Percentiles rank a stretch among this genome's conserved stretches.
Evolutionary conservation across 306 rosid species (phyloP).

Genomic region (Trifolium fragiferum): DNA sequence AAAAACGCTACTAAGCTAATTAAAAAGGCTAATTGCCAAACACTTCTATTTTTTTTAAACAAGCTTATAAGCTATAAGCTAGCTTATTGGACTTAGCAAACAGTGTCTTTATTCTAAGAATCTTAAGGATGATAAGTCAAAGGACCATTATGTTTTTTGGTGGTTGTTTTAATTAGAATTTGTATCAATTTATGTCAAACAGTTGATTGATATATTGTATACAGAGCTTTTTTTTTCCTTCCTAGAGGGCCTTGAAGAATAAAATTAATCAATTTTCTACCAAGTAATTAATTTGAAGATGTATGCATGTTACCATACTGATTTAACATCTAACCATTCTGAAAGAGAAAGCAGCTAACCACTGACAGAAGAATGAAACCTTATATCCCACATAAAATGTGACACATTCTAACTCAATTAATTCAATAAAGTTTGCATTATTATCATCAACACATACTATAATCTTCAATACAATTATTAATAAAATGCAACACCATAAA

Average conservation of each 20-base stretch:
- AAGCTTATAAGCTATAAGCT: too few relatives aligned
- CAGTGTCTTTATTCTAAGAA: too few relatives aligned
- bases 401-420: neutral
- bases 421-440: conserved; percentile 9
- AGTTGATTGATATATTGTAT: too few relatives aligned
- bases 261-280: conserved; percentile 15
- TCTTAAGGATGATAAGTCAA: too few relatives aligned
- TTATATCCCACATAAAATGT: conserved; percentile 13
- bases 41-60: too few relatives aligned
- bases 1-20: too few relatives aligned
- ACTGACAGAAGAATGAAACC: conserved; percentile 14
- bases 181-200: too few relatives aligned
- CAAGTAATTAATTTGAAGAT: neutral
- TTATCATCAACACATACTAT: neutral
- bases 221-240: neutral
- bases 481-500: conserved; percentile 20
- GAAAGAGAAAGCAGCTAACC: conserved; percentile 29
- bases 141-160: too few relatives aligned
- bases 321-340: conserved; percentile 33
- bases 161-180: too few relatives aligned
- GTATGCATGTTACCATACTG: conserved; percentile 37
- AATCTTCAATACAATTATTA: conserved; percentile 17
- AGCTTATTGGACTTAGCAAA: too few relatives aligned
- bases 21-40: too few relatives aligned
- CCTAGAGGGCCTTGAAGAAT: neutral